These are phyloP conservation scores for Agaricus subrufescens DNA, from an alignment of 768 basidiomycete genomes.

Conservation along the genomic window DNA sequence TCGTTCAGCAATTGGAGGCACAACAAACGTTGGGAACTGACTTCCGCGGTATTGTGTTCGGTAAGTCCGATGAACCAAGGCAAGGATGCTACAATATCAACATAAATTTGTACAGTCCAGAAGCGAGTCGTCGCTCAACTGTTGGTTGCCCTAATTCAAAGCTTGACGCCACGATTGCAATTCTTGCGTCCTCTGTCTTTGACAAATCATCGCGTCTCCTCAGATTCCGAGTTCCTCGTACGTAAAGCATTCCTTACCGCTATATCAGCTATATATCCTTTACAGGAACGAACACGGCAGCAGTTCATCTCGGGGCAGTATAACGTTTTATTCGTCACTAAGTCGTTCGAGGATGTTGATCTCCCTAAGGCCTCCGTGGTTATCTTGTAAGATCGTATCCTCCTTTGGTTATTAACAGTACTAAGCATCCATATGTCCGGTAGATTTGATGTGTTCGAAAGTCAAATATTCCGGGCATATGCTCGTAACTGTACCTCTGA, in stretches of 20 bases:
- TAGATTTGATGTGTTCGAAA: constrained; percentile 61
- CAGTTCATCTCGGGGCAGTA: constrained; percentile 49
- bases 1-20: constrained; percentile 55
- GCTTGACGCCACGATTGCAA: constrained; percentile 41
- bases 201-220: constrained; percentile 26
- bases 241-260: constrained; percentile 10
- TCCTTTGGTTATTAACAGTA: background rate
- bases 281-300: constrained; percentile 43
- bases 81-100: background rate
- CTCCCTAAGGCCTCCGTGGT: constrained; percentile 53
- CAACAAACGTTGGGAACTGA: constrained; percentile 47
- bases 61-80: constrained; percentile 30
- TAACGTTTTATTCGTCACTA: constrained; percentile 63
- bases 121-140: constrained; percentile 47
- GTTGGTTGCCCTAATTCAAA: constrained; percentile 56
- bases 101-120: constrained; percentile 37
- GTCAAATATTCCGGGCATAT: constrained; percentile 56
- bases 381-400: constrained; percentile 43
- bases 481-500: constrained; percentile 43
- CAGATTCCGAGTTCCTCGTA: constrained; percentile 25
- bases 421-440: background rate
- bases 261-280: background rate
- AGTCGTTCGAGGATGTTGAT: constrained; percentile 55
- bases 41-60: constrained; percentile 65
- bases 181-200: constrained; percentile 55